phyloP scores from a whole-genome alignment of 306 rosid species.

The Casuarina equisetifolia region DNA sequence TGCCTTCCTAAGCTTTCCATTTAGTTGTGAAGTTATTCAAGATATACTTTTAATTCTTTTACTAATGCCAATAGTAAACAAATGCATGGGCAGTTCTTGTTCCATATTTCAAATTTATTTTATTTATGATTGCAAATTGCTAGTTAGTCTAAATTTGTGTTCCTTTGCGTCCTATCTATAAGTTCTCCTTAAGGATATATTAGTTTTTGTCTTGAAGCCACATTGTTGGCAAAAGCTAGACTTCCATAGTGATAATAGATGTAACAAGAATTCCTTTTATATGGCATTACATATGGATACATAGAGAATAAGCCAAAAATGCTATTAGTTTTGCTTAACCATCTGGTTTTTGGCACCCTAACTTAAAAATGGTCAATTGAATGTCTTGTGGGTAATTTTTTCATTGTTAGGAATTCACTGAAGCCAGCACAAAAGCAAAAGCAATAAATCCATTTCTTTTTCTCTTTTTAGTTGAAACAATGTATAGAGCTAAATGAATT shows the following conservation, averaged over 20 bases:
- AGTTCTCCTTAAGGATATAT: neutral
- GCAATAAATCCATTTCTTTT: conserved; percentile 24
- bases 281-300: neutral
- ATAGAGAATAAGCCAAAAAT: neutral
- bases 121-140: neutral
- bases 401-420: conserved; percentile 38
- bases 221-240: neutral
- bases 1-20: neutral
- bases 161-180: neutral
- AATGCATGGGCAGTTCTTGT: neutral
- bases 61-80: neutral
- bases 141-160: neutral
- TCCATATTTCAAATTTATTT: neutral
- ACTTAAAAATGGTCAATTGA: conserved; percentile 16
- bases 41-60: neutral
- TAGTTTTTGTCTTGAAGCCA: neutral
- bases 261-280: neutral
- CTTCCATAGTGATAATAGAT: neutral
- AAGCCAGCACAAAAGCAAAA: conserved; percentile 59
- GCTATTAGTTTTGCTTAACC: neutral
- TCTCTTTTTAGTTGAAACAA: neutral
- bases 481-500: neutral
- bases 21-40: neutral
- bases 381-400: conserved; percentile 18
- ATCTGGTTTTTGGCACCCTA: neutral